A percentile compares a stretch with the other conserved stretches of the same genome.
Evolutionary conservation across 495 filamentous ascomycete species (phyloP).

Genomic region (Saxophila tyrrhenica): DNA sequence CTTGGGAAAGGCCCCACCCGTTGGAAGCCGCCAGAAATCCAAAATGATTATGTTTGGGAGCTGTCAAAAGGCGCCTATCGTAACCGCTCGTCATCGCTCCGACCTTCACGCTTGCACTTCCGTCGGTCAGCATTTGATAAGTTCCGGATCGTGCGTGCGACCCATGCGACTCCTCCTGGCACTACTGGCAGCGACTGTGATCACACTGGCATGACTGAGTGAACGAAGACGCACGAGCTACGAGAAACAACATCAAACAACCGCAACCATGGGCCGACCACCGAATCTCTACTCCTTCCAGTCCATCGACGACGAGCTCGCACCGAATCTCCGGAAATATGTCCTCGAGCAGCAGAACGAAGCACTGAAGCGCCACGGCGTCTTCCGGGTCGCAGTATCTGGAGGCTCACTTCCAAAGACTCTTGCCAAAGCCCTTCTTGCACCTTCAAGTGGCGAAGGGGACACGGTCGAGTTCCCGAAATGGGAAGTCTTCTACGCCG

Average conservation of each 20-base stretch:
- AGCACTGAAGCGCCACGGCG: constrained; percentile 63
- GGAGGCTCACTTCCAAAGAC: constrained; percentile 86
- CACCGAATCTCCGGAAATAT: constrained; percentile 64
- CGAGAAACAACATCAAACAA: neutral
- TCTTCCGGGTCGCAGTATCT: constrained; percentile 85
- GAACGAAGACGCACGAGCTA: neutral
- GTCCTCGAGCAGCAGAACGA: constrained; percentile 67
- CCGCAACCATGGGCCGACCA: constrained; percentile 51
- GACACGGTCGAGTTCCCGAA: constrained; percentile 64
- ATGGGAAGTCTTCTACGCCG: constrained; percentile 98
- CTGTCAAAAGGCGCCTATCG: no score
- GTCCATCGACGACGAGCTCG: constrained; percentile 49
- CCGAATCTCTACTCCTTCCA: constrained; percentile 80
- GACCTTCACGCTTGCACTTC: neutral
- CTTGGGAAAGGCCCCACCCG: neutral
- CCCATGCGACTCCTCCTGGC: neutral
- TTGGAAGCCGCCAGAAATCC: neutral
- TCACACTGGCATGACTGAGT: neutral
- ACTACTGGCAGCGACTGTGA: neutral
- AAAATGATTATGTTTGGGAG: neutral
- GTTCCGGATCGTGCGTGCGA: neutral
- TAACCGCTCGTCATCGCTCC: neutral
- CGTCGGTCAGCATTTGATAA: neutral
- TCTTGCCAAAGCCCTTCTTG: constrained; percentile 69
- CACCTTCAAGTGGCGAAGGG: constrained; percentile 44